These are phyloP conservation scores for Porcisia deanei DNA, from an alignment of 208 protist species.

Conservation along the genomic window DNA sequence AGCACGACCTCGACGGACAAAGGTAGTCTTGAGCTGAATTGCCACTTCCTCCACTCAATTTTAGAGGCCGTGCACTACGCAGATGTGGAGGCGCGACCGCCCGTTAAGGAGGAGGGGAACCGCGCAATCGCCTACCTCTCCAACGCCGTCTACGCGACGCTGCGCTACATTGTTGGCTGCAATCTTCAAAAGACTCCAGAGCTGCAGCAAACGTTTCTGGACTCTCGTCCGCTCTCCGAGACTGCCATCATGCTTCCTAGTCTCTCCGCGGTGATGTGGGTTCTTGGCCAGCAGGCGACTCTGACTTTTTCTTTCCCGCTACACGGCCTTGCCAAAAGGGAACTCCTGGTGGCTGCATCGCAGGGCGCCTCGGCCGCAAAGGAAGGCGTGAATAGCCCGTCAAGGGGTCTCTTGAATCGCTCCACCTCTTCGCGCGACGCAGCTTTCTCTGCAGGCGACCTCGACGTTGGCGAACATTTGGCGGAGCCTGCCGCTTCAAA, in stretches of 20 bases:
- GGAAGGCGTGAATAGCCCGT: not conserved
- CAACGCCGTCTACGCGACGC: conserved; percentile 57
- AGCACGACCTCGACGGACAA: conserved; percentile 18
- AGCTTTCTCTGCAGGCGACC: conserved; percentile 11
- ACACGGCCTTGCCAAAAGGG: conserved; percentile 41
- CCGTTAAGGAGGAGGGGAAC: conserved; percentile 68
- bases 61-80: conserved; percentile 79
- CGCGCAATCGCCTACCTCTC: conserved; percentile 63
- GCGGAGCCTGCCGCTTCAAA: conserved; percentile 31
- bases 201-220: conserved; percentile 65
- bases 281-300: conserved; percentile 48
- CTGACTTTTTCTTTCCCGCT: conserved; percentile 57
- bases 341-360: conserved; percentile 34
- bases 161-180: conserved; percentile 83
- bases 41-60: conserved; percentile 60
- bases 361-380: conserved; percentile 6
- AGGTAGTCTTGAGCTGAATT: conserved; percentile 57
- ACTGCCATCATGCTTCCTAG: conserved; percentile 45
- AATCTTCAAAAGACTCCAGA: conserved; percentile 44
- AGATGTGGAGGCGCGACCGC: conserved; percentile 66
- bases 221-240: conserved; percentile 57
- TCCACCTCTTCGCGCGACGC: not conserved
- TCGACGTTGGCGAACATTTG: conserved; percentile 61
- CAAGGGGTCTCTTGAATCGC: not conserved
- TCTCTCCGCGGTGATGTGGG: conserved; percentile 71